These are phyloP conservation scores for Blastobotrys aristatus DNA, from an alignment of 1,139 yeast species.

Conservation along the genomic window DNA sequence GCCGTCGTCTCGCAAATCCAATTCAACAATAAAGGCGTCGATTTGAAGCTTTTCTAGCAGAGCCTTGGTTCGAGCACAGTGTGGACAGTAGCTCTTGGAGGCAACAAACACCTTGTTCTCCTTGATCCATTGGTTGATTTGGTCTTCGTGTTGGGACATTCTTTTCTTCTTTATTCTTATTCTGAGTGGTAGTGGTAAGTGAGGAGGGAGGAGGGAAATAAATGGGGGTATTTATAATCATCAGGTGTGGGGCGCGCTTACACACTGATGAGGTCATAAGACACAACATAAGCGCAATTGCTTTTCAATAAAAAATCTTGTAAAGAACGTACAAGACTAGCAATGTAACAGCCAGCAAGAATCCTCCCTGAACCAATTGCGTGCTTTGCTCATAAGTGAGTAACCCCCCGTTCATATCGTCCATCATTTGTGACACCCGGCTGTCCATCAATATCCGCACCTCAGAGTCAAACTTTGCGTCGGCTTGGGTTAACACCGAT, in stretches of 20 bases:
- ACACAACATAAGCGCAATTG: too few relatives aligned
- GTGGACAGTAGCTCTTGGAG: slow-evolving; percentile 49
- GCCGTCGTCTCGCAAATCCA: slow-evolving; percentile 43
- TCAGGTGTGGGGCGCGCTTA: background rate
- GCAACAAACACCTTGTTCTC: slow-evolving; percentile 75
- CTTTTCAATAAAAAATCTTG: background rate
- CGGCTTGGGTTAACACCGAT: background rate
- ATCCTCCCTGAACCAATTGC: background rate
- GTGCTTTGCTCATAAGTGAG: slow-evolving; percentile 1
- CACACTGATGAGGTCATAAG: background rate
- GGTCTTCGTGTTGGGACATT: slow-evolving; percentile 3
- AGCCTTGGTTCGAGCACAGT: slow-evolving; percentile 27
- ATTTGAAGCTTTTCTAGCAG: slow-evolving; percentile 21
- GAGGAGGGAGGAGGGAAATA: background rate
- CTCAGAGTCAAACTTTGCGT: slow-evolving; percentile 1
- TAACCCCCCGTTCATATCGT: slow-evolving; percentile 8
- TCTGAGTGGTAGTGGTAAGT: background rate
- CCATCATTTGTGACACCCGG: slow-evolving; percentile 5
- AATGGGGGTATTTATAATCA: background rate
- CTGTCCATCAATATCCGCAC: slow-evolving; percentile 5
- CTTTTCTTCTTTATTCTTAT: background rate
- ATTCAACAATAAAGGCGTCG: slow-evolving; percentile 24
- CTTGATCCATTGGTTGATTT: slow-evolving; percentile 46
- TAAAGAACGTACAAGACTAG: background rate
- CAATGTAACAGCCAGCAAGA: background rate